These are phyloP conservation scores for Primulina huaijiensis DNA, from an alignment of 257 asterid species.

Conservation along the genomic window DNA sequence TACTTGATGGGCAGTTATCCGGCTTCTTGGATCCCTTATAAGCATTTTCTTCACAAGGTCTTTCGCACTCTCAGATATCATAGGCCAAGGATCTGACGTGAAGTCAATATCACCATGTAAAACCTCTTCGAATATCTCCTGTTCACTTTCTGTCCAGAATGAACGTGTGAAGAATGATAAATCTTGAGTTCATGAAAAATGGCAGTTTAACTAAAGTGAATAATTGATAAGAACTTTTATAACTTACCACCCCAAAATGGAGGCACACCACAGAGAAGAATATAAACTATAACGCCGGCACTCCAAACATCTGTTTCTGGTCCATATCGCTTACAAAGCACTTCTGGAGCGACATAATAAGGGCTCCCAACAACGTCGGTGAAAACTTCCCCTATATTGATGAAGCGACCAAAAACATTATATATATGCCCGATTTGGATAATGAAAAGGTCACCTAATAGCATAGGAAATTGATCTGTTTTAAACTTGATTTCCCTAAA, in stretches of 20 bases:
- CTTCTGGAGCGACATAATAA: slow-evolving; percentile 69
- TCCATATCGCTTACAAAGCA: slow-evolving; percentile 51
- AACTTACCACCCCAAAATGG: slow-evolving; percentile 77
- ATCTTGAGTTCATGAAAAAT: background rate
- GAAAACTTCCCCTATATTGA: slow-evolving; percentile 43
- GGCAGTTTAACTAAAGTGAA: background rate
- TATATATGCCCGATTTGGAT: no score
- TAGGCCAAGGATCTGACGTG: slow-evolving; percentile 74
- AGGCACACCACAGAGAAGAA: slow-evolving; percentile 64
- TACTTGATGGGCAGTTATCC: slow-evolving; percentile 65
- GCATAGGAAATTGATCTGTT: background rate
- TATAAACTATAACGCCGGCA: slow-evolving; percentile 63
- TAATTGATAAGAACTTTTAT: no score
- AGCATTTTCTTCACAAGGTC: slow-evolving; percentile 65
- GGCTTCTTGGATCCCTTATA: slow-evolving; percentile 44
- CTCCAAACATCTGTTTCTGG: slow-evolving; percentile 68
- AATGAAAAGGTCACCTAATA: background rate
- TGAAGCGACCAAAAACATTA: slow-evolving; percentile 12
- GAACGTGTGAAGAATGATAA: slow-evolving; percentile 14
- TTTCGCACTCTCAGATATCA: slow-evolving; percentile 60
- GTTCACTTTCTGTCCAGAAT: slow-evolving; percentile 56
- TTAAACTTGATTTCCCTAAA: background rate
- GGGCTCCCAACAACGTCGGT: slow-evolving; percentile 74
- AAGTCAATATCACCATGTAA: slow-evolving; percentile 56
- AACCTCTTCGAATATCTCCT: slow-evolving; percentile 63